Percentiles rank a stretch among this genome's conserved stretches.
phyloP scores from a whole-genome alignment of 495 filamentous ascomycete species.

The Neurospora sp. region DNA sequence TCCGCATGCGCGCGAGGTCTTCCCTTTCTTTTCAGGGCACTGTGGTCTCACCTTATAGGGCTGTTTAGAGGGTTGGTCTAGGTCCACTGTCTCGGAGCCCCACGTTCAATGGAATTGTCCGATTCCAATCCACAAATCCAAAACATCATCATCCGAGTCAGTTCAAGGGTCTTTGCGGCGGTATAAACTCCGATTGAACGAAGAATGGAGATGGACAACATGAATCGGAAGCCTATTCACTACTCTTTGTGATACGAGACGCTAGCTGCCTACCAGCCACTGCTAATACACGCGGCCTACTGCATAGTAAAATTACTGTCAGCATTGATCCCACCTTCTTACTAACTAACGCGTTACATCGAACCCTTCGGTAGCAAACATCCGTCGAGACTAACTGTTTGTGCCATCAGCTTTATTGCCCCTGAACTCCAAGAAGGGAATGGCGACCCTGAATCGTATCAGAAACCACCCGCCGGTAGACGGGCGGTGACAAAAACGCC shows the following conservation, averaged over 20 bases:
- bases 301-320: neutral
- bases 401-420: neutral
- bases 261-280: neutral
- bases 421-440: neutral
- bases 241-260: neutral
- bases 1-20: too few relatives aligned
- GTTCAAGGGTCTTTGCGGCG: neutral
- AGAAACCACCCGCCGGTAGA: neutral
- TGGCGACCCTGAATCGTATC: neutral
- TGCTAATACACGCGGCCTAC: neutral
- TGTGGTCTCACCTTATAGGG: neutral
- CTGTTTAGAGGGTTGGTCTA: neutral
- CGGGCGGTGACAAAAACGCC: neutral
- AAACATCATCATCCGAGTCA: neutral
- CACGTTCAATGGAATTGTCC: neutral
- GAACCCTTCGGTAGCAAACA: neutral
- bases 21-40: neutral
- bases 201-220: neutral
- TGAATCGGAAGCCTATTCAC: neutral
- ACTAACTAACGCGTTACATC: neutral
- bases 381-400: neutral
- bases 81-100: neutral
- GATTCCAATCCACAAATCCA: neutral
- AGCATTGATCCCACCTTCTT: neutral
- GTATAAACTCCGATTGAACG: neutral